These are phyloP conservation scores for Cladosporium sp. DNA, from an alignment of 2,329 filamentous ascomycete species.

Conservation along the genomic window DNA sequence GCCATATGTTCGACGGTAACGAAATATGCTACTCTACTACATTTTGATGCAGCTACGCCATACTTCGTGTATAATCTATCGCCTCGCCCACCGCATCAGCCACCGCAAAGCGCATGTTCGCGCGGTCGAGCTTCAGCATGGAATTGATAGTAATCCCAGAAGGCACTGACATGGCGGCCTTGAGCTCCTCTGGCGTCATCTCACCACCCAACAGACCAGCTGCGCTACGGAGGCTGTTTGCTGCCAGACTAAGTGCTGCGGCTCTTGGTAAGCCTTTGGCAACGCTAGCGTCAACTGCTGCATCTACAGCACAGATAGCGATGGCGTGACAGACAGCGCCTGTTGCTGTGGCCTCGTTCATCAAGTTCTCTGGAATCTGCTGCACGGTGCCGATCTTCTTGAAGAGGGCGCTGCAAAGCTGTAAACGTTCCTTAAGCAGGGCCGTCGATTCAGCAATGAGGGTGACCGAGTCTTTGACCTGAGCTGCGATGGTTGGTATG, in stretches of 20 bases:
- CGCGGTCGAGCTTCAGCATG: conserved; percentile 19
- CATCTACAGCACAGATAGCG: conserved; percentile 22
- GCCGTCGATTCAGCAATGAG: conserved; percentile 20
- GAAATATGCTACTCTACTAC: too few relatives aligned
- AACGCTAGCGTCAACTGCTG: conserved; percentile 24
- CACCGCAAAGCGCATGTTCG: conserved; percentile 14
- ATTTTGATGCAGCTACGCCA: conserved; percentile 5
- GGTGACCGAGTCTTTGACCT: conserved; percentile 19
- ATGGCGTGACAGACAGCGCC: conserved; percentile 26
- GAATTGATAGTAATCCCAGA: conserved; percentile 24
- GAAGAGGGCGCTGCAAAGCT: conserved; percentile 6
- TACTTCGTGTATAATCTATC: conserved; percentile 17
- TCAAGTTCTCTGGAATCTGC: conserved; percentile 20
- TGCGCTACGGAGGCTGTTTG: conserved; percentile 20
- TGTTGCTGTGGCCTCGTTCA: conserved; percentile 24
- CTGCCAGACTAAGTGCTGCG: conserved; percentile 18
- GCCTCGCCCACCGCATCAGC: conserved; percentile 16
- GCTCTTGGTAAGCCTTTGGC: conserved; percentile 22
- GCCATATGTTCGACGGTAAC: too few relatives aligned
- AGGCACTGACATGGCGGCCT: conserved; percentile 25
- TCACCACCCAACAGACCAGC: conserved; percentile 19
- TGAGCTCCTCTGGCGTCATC: conserved; percentile 24
- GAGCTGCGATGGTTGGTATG: conserved; percentile 22
- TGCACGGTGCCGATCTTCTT: conserved; percentile 17
- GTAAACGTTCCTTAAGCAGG: neutral